Conservation (phyloP, 148 eudicot species). For the Vaccinium vitisidaea region DNA sequence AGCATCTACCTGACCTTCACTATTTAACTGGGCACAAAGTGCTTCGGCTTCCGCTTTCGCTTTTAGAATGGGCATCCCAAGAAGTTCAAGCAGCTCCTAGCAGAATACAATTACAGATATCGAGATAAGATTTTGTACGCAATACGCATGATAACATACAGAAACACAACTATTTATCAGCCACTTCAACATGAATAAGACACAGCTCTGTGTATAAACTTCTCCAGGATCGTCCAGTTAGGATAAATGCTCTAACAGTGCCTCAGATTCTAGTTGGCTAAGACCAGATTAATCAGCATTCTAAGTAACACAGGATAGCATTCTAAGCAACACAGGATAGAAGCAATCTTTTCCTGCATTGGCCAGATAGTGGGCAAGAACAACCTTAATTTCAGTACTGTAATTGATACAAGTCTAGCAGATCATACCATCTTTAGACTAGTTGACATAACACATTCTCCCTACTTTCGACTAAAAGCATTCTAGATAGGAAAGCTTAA, state of each 20-base stretch:
- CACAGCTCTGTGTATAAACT: neutral
- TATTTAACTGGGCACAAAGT: conserved; percentile 85
- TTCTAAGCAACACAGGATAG: neutral
- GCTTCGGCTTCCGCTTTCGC: conserved; percentile 93
- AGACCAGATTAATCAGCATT: neutral
- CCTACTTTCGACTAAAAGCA: neutral
- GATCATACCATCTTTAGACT: neutral
- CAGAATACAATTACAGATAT: conserved; percentile 8
- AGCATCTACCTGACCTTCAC: conserved; percentile 82
- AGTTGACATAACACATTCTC: neutral
- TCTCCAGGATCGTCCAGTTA: neutral
- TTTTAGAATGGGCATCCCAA: conserved; percentile 84
- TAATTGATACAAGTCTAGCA: neutral
- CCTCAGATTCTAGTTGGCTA: neutral
- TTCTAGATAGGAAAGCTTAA: neutral
- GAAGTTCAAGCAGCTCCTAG: conserved; percentile 81
- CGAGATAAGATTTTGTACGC: conserved; percentile 2
- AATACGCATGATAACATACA: neutral
- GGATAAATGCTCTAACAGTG: neutral
- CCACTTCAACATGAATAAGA: neutral
- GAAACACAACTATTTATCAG: neutral
- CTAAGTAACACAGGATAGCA: neutral
- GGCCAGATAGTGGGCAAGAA: neutral
- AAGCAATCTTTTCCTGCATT: conserved; percentile 1
- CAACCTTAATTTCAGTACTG: neutral